A percentile compares a stretch with the other conserved stretches of the same genome.
These are phyloP conservation scores for Papiliotrema fonsecae DNA, from an alignment of 1,284 basidiomycete species.

Conservation along the genomic window DNA sequence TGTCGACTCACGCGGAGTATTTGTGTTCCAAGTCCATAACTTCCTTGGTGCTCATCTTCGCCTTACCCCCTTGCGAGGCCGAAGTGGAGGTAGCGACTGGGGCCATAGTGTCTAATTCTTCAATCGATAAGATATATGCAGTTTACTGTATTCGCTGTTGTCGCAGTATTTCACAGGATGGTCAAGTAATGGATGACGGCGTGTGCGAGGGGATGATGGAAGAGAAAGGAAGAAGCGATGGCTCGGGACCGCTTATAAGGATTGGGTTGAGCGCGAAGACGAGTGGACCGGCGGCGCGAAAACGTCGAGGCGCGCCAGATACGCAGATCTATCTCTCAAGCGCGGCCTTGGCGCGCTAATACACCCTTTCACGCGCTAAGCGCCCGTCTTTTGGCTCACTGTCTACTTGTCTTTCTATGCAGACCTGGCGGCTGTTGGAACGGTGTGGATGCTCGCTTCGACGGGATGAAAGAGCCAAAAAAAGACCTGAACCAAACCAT, in stretches of 20 bases:
- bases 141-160: neutral
- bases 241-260: neutral
- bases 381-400: too few species aligned
- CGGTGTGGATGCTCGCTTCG: too few species aligned
- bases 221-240: neutral
- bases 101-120: neutral
- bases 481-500: too few species aligned
- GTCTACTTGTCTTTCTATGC: too few species aligned
- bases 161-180: neutral
- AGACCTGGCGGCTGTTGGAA: too few species aligned
- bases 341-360: too few species aligned
- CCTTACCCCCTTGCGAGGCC: conserved; percentile 16
- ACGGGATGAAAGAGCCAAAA: too few species aligned
- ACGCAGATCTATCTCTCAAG: too few species aligned
- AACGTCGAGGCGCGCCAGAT: too few species aligned
- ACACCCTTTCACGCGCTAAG: too few species aligned
- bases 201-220: neutral
- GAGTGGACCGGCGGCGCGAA: too few species aligned
- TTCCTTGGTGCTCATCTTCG: conserved; percentile 52
- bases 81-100: neutral
- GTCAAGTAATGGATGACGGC: neutral
- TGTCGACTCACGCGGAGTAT: conserved; percentile 45
- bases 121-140: neutral
- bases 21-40: conserved; percentile 78
- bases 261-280: too few species aligned